Conservation (phyloP, 352 stramenopile genomes). For the Peronospora farinosa region DNA sequence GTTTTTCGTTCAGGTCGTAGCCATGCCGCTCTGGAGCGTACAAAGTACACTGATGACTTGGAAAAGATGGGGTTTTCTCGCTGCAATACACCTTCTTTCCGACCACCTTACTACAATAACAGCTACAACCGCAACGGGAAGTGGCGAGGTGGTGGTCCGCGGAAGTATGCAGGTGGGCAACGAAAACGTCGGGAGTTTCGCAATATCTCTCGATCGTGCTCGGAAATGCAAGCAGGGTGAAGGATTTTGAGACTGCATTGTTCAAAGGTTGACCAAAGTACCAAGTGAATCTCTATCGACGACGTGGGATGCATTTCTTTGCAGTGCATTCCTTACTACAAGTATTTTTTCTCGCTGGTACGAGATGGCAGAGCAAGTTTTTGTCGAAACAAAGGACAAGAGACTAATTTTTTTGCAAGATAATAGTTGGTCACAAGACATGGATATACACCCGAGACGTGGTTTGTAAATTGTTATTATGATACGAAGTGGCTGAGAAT, state of each 20-base stretch:
- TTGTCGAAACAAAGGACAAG: no score
- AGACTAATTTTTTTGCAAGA: no score
- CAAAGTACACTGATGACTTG: constrained; percentile 56
- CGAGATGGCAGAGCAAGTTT: no score
- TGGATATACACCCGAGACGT: no score
- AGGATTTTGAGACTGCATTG: not conserved
- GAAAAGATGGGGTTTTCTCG: constrained; percentile 50
- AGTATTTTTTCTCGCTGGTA: no score
- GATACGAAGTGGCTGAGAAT: no score
- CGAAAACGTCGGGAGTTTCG: constrained; percentile 34
- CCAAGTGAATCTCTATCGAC: not conserved
- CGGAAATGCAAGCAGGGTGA: not conserved
- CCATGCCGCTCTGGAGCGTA: constrained; percentile 44
- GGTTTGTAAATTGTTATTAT: no score
- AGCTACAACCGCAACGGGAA: constrained; percentile 46
- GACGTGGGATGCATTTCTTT: no score
- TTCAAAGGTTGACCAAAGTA: not conserved
- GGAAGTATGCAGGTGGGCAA: constrained; percentile 47
- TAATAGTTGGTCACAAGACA: no score
- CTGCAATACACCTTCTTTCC: constrained; percentile 42
- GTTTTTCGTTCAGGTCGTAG: constrained; percentile 52
- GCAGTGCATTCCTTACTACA: no score
- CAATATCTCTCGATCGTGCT: constrained; percentile 10
- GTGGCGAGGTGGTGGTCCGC: constrained; percentile 38
- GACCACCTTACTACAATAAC: constrained; percentile 38